Conservation (phyloP, 129 eudicot genomes). For the Cynara cardunculus region DNA sequence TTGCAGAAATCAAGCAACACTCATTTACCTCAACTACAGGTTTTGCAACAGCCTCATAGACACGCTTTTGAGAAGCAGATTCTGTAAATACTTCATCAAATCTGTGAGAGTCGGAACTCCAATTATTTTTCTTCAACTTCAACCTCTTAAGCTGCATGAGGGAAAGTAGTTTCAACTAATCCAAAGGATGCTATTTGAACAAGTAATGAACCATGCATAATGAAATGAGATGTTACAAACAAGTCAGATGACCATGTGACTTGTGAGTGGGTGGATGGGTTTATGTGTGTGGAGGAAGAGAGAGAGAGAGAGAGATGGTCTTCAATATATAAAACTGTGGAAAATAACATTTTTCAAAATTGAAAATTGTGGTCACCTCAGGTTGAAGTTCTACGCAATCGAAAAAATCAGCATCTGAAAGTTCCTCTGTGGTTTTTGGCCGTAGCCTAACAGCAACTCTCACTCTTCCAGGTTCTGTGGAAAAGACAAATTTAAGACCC, state of each 20-base stretch:
- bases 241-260: background rate
- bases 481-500: constrained; percentile 3
- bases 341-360: background rate
- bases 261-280: background rate
- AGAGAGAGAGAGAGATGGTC: background rate
- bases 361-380: constrained; percentile 49
- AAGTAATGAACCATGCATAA: background rate
- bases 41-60: constrained; percentile 91
- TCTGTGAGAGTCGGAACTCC: constrained; percentile 82
- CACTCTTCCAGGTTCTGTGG: constrained; percentile 87
- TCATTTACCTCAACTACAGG: constrained; percentile 91
- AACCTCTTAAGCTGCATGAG: constrained; percentile 73
- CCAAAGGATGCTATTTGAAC: background rate
- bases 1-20: background rate
- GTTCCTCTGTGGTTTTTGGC: constrained; percentile 81
- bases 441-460: constrained; percentile 94
- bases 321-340: background rate
- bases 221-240: background rate
- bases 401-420: constrained; percentile 72
- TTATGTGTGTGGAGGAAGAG: background rate
- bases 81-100: constrained; percentile 94
- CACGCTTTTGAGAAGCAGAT: constrained; percentile 92
- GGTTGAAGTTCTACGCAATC: constrained; percentile 90
- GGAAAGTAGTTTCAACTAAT: background rate
- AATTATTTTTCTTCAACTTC: constrained; percentile 81